A percentile compares a stretch with the other conserved stretches of the same genome.
phyloP scores from a whole-genome alignment of 1,139 yeast species.

The Saccharomycopsis hybrid region DNA sequence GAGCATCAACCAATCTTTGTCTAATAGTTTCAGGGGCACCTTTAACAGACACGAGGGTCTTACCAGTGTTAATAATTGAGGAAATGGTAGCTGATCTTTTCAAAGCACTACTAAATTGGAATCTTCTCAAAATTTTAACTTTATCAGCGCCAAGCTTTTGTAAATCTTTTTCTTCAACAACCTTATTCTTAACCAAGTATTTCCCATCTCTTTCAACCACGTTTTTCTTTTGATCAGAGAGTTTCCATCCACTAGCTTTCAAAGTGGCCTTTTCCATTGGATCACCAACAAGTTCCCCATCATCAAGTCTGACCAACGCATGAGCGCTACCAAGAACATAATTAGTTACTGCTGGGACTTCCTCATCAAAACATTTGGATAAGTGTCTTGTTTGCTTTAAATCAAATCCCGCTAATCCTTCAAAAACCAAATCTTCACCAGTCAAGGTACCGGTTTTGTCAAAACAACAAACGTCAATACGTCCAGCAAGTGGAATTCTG shows the following conservation, averaged over 20 bases:
- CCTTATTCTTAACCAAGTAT: slow-evolving; percentile 19
- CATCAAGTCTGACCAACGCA: slow-evolving; percentile 87
- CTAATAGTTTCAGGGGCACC: slow-evolving; percentile 99
- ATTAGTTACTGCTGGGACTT: slow-evolving; percentile 60
- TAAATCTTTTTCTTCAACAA: slow-evolving; percentile 27
- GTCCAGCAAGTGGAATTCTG: slow-evolving; percentile 96
- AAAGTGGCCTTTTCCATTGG: slow-evolving; percentile 98
- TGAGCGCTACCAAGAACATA: slow-evolving; percentile 91
- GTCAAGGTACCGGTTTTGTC: slow-evolving; percentile 98
- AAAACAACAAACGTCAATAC: slow-evolving; percentile 96
- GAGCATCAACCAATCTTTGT: slow-evolving; percentile 65
- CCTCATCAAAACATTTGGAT: slow-evolving; percentile 39
- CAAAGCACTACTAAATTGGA: slow-evolving; percentile 93
- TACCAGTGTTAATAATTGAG: slow-evolving; percentile 41
- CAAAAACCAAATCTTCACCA: slow-evolving; percentile 93
- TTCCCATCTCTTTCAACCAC: slow-evolving; percentile 41
- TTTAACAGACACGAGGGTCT: slow-evolving; percentile 78
- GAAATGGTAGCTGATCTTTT: slow-evolving; percentile 93
- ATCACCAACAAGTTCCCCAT: slow-evolving; percentile 97
- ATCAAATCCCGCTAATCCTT: slow-evolving; percentile 86
- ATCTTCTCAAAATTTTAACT: slow-evolving; percentile 78
- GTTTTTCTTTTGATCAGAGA: slow-evolving; percentile 59
- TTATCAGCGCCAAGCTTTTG: slow-evolving; percentile 33
- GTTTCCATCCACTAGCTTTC: slow-evolving; percentile 80
- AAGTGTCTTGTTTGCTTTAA: slow-evolving; percentile 47